Percentiles rank a stretch among this genome's conserved stretches.
These are phyloP conservation scores for Wolfiporia cocos DNA, from an alignment of 1,284 basidiomycete genomes.

Conservation along the genomic window DNA sequence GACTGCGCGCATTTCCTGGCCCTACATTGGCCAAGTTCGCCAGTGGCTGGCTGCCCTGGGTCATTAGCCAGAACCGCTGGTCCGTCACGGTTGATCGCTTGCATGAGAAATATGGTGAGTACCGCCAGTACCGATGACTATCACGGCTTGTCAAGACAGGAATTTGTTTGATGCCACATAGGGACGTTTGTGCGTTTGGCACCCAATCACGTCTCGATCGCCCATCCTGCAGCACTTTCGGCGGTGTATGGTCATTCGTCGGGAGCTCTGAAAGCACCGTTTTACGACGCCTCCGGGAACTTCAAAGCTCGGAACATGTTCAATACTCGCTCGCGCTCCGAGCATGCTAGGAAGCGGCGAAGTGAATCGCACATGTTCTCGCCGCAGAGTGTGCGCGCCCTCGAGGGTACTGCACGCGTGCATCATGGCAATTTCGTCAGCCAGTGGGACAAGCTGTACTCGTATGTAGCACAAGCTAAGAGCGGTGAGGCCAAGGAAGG, in stretches of 20 bases:
- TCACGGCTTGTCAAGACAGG: neutral
- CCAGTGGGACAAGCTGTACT: slow-evolving; percentile 32
- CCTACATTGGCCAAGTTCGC: slow-evolving; percentile 39
- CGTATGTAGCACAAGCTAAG: slow-evolving; percentile 8
- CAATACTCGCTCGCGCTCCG: slow-evolving; percentile 42
- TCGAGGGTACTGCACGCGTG: no score
- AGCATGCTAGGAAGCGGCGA: slow-evolving; percentile 46
- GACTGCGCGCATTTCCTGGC: slow-evolving; percentile 32
- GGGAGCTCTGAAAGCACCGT: slow-evolving; percentile 29
- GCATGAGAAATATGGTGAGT: slow-evolving; percentile 40
- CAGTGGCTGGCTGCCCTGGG: slow-evolving; percentile 40
- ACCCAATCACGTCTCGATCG: no score
- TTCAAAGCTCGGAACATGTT: no score
- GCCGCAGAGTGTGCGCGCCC: no score
- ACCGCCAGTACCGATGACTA: neutral
- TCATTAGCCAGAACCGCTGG: no score
- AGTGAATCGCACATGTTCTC: slow-evolving; percentile 40
- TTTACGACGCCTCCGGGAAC: slow-evolving; percentile 41
- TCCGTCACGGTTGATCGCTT: slow-evolving; percentile 35
- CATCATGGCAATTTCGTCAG: slow-evolving; percentile 23
- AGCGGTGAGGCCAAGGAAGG: slow-evolving; percentile 2
- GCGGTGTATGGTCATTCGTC: slow-evolving; percentile 33
- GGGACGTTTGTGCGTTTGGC: slow-evolving; percentile 40
- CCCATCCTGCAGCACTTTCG: slow-evolving; percentile 36
- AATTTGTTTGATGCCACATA: slow-evolving; percentile 7